A percentile compares a stretch with the other conserved stretches of the same genome.
phyloP scores from a whole-genome alignment of 495 filamentous ascomycete species.

The Neurospora discreta region DNA sequence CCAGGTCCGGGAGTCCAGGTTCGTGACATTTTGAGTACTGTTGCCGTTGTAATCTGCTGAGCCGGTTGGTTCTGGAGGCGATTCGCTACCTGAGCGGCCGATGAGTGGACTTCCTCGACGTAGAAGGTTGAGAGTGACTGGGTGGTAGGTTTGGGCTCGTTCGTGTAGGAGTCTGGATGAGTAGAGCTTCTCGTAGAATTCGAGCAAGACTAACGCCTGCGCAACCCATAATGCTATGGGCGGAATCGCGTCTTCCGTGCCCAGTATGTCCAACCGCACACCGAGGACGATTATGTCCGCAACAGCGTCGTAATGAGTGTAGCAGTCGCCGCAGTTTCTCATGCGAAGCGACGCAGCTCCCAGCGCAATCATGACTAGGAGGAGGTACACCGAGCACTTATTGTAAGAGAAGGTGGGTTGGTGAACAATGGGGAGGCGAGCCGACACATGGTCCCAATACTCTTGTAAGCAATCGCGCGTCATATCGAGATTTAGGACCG shows the following conservation, averaged over 20 bases:
- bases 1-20: conserved; percentile 64
- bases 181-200: conserved; percentile 95
- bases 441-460: conserved; percentile 89
- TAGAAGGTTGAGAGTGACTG: conserved; percentile 88
- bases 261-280: conserved; percentile 78
- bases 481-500: conserved; percentile 72
- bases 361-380: conserved; percentile 81
- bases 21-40: conserved; percentile 2
- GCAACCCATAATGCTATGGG: conserved; percentile 93
- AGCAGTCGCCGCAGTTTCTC: conserved; percentile 54
- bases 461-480: conserved; percentile 87
- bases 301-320: conserved; percentile 60
- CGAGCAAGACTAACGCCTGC: conserved; percentile 77
- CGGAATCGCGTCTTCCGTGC: conserved; percentile 72
- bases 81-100: conserved; percentile 77
- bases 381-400: conserved; percentile 64
- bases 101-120: conserved; percentile 86
- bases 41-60: not conserved
- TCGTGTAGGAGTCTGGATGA: conserved; percentile 82
- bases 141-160: conserved; percentile 90
- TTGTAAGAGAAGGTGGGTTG: conserved; percentile 83
- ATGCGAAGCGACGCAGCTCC: conserved; percentile 82
- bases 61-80: conserved; percentile 57
- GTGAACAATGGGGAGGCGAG: conserved; percentile 87
- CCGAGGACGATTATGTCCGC: conserved; percentile 78